These are phyloP conservation scores for Acanthochlamys bracteata DNA, from an alignment of 106 monocot species.

Conservation along the genomic window DNA sequence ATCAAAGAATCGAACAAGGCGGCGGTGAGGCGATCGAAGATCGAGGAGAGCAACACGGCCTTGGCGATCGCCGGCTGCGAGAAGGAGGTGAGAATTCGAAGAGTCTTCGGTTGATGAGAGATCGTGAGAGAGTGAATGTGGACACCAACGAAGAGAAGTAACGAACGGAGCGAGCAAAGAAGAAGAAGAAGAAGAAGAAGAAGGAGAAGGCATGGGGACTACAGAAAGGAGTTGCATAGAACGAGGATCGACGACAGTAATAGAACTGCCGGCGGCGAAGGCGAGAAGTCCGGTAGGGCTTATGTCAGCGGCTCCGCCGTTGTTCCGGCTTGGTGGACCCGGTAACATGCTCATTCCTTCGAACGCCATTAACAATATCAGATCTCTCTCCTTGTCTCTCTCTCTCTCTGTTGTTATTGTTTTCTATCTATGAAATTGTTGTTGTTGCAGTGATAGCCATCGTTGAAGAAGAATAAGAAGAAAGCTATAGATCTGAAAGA, in stretches of 20 bases:
- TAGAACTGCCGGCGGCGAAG: conserved; percentile 70
- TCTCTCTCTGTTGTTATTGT: no score
- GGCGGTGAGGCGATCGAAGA: conserved; percentile 49
- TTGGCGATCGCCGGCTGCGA: conserved; percentile 87
- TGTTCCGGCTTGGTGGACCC: conserved; percentile 76
- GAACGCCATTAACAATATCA: no score
- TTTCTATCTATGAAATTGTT: no score
- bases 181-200: conserved; percentile 3
- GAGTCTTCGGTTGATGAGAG: conserved; percentile 40
- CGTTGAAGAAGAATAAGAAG: no score
- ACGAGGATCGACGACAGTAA: conserved; percentile 61
- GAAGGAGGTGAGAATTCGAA: conserved; percentile 46
- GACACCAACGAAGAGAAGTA: conserved; percentile 67
- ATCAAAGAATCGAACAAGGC: conserved; percentile 53
- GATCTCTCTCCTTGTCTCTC: no score
- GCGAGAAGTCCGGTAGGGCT: conserved; percentile 67
- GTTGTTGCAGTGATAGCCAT: no score
- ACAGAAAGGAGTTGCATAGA: conserved; percentile 81
- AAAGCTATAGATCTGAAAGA: no score
- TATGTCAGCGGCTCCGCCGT: conserved; percentile 58
- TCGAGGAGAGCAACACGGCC: conserved; percentile 86
- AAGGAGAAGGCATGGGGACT: conserved; percentile 67
- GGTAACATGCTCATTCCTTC: conserved; percentile 41
- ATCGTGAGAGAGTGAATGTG: conserved; percentile 40
- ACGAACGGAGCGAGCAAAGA: conserved; percentile 64